These are phyloP conservation scores for Schoenoplectus triqueter DNA, from an alignment of 202 grass and related monocot species.

Conservation along the genomic window DNA sequence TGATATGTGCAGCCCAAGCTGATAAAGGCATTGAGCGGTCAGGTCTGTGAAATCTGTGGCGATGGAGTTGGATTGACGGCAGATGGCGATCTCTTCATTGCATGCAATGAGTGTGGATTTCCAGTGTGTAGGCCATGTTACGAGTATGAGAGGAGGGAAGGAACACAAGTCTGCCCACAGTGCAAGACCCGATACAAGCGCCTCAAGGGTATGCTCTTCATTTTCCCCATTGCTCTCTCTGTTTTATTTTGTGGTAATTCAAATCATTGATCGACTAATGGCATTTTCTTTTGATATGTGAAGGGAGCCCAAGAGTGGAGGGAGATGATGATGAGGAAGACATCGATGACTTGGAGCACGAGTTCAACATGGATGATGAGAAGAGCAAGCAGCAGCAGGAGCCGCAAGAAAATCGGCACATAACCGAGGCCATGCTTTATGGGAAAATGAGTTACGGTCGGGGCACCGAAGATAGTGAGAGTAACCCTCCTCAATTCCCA, in stretches of 20 bases:
- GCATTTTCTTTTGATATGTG: conserved; percentile 3
- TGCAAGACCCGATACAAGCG: conserved; percentile 99
- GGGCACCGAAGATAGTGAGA: conserved; percentile 64
- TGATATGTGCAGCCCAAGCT: conserved; percentile 56
- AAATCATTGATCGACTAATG: not conserved
- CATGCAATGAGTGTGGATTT: conserved; percentile 99
- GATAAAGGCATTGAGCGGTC: conserved; percentile 73
- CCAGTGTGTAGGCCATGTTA: conserved; percentile 98
- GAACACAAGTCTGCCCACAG: conserved; percentile 92
- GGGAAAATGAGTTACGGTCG: conserved; percentile 95
- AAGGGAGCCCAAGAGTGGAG: conserved; percentile 83
- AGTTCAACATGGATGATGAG: conserved; percentile 95
- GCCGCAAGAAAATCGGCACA: conserved; percentile 52
- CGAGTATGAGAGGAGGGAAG: conserved; percentile 95
- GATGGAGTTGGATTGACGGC: conserved; percentile 77
- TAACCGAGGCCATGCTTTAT: conserved; percentile 98
- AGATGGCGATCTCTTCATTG: conserved; percentile 86
- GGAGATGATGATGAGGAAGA: conserved; percentile 98
- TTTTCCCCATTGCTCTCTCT: not conserved
- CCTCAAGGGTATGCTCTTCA: conserved; percentile 61
- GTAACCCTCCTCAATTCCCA: conserved; percentile 60
- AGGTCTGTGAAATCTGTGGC: conserved; percentile 98
- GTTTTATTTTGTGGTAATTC: not conserved
- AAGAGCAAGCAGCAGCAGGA: conserved; percentile 49
- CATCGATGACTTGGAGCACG: conserved; percentile 93